Evolutionary conservation across 331 rosid genomes (phyloP), one percentile per base, ranked within the genome.

Genomic region (Rhamnella rubrinervis): DNA sequence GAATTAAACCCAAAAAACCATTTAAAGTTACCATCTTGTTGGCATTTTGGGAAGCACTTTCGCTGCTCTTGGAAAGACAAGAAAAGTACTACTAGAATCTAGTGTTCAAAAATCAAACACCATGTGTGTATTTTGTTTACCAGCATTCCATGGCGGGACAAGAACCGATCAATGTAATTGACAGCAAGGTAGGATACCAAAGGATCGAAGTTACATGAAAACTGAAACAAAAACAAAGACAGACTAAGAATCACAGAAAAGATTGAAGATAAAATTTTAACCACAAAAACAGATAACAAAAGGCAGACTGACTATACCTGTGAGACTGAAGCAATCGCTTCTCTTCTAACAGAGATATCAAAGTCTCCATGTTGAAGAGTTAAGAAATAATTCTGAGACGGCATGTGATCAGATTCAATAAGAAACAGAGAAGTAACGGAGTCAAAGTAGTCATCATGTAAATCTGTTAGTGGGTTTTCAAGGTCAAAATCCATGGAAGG

Each of bases 101-200:
- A 31, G 5, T 31, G 35, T 31, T 26, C 4, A 31, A 31, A 31
- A 31, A 31, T 31, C 35, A 31, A 31, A 31, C 35, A 4, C 35
- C 35, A 31, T 31, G 35, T 31, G 5, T 31, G 5, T 38, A 63
- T 70, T 70, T 61, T 55, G 55, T 26, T 70, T 92, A 93, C 98
- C 88, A 80, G 83, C 52, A 79, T 61, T 41, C 75, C 83, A 78
- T 87, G 96, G 75, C 60, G 65, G 72, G 96, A 92, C 52, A 93
- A 75, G 83, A 88, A 88, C 25, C 97, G 97, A 81, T 93, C 98
- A 28, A 90, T 86, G 50, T 90, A 93, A 80, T 88, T 93, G 75
- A 89, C 79, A 21, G 98, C 96, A 4, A 93, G 87, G 81, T 90
- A 93, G 17, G 85, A 67, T 8, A 91, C 76, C 69, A 81, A 74